Base-by-base conservation (phyloP, 495 filamentous ascomycete species). In the Filosporella fistucella region DNA sequence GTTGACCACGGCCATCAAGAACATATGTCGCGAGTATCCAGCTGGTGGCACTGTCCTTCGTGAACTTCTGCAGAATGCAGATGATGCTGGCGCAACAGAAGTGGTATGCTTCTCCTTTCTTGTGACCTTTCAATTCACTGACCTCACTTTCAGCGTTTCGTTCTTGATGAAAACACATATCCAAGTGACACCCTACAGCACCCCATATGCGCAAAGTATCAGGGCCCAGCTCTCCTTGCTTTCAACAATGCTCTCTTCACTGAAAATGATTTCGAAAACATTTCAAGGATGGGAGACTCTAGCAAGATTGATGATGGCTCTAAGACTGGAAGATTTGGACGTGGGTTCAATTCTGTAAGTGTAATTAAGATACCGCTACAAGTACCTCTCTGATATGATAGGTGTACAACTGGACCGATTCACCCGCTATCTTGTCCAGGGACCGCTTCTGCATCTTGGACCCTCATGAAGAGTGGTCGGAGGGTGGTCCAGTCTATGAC, bases 351-450 rank as follows among this genome's bases (percentile, higher is more conserved):
- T 45, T 64, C 63, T 10, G 62, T 64, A 51, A 5, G 56, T 47
- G 41, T n/a, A 12, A 23, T 36, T 21, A n/a, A 26, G 4, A 40
- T 39, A 13, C 16, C 7, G 13, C 12, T 32, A 14, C 16, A 12
- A 23, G 8, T 18, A 33, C 6, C 28, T 48, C 44, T 30, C 46
- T 45, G n/a, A 51, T 30, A 14, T 3, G 21, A 10, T 29, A 68
- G 66, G 65, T 68, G 1, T 72, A 70, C 36, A 68, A 72, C 47
- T 72, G 63, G 63, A 70, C 68, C 0, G 68, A 72, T 51, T 63
- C 56, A 7, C 68, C 68, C 9, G 66, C 63, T 18, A 64, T 72
- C 25, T 36, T 68, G n/a, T 69, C 67, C 18, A 51, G 62, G 18
- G 48, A 56, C 2, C 59, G 46, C 3, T 49, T 72, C n/a, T 47